phyloP scores from a whole-genome alignment of 108 stramenopile species.

The Cyclotella distinguenda region DNA sequence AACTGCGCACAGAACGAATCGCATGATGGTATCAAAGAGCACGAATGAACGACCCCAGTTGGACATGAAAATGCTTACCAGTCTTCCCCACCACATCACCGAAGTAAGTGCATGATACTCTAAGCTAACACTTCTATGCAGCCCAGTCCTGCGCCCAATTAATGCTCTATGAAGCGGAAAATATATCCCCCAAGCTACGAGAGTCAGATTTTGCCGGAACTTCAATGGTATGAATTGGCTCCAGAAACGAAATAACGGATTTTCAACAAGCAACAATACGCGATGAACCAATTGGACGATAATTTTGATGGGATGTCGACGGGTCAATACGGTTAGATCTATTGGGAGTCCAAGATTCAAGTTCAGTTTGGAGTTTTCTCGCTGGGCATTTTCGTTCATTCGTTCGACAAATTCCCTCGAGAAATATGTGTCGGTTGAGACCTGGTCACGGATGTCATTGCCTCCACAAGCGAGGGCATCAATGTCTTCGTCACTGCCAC shows the following conservation, averaged over 20 bases:
- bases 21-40: neutral
- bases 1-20: slow-evolving; percentile 38
- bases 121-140: slow-evolving; percentile 54
- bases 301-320: slow-evolving; percentile 41
- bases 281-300: slow-evolving; percentile 27
- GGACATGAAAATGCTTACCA: slow-evolving; percentile 26
- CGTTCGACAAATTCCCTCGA: neutral
- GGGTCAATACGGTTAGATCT: slow-evolving; percentile 39
- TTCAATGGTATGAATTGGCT: slow-evolving; percentile 47
- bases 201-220: slow-evolving; percentile 47
- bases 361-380: slow-evolving; percentile 54
- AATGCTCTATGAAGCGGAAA: slow-evolving; percentile 58
- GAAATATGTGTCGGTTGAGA: slow-evolving; percentile 2
- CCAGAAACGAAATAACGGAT: slow-evolving; percentile 50
- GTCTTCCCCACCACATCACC: slow-evolving; percentile 63
- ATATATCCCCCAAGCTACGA: slow-evolving; percentile 63
- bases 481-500: neutral
- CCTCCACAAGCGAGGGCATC: neutral
- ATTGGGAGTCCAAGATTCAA: slow-evolving; percentile 64
- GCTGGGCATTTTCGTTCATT: slow-evolving; percentile 29
- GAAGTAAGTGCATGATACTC: slow-evolving; percentile 83
- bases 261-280: slow-evolving; percentile 47
- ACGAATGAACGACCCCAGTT: neutral
- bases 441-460: neutral
- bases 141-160: slow-evolving; percentile 53